Percentiles rank a stretch among this genome's conserved stretches.
Conservation (phyloP, 1,284 basidiomycete species). For the Flammula alnicola region DNA sequence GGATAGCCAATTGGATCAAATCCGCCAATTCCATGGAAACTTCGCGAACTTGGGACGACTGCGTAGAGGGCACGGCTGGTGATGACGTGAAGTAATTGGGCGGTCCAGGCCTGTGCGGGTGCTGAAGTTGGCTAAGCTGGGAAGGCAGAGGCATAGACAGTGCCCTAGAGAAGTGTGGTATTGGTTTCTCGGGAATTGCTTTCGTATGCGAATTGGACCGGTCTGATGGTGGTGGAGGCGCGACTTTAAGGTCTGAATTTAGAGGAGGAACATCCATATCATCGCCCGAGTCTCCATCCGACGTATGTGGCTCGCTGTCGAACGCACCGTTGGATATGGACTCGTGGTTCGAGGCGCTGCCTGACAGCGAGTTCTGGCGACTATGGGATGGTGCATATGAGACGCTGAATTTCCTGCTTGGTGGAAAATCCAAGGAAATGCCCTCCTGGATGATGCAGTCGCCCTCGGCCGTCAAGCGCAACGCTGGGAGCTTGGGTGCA, state of each 20-base stretch:
- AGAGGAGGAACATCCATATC: conserved; percentile 13
- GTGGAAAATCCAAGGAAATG: conserved; percentile 32
- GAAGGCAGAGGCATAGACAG: conserved; percentile 74
- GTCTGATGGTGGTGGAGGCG: conserved; percentile 14
- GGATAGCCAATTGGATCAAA: conserved; percentile 84
- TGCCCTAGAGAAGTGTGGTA: conserved; percentile 65
- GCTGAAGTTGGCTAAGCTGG: conserved; percentile 67
- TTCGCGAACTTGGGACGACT: conserved; percentile 56
- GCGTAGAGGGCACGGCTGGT: conserved; percentile 31
- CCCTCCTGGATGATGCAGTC: conserved; percentile 35
- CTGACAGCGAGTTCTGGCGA: conserved; percentile 20
- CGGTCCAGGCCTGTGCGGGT: conserved; percentile 54
- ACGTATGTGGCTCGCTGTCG: conserved; percentile 28
- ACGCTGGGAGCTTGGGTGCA: conserved; percentile 37
- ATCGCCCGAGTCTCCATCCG: conserved; percentile 30
- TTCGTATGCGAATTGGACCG: conserved; percentile 14
- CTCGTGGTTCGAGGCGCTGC: background rate
- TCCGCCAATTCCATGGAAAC: conserved; percentile 85
- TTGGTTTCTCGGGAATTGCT: conserved; percentile 29
- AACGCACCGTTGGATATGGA: conserved; percentile 22
- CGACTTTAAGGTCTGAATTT: conserved; percentile 2
- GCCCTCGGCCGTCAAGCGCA: conserved; percentile 37
- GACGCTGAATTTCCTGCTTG: conserved; percentile 38
- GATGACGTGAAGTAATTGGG: conserved; percentile 21
- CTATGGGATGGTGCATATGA: conserved; percentile 33